Evolutionary conservation across 352 stramenopile species (phyloP), one percentile per base, ranked within the genome.

Genomic region (Phytophthora sp.): DNA sequence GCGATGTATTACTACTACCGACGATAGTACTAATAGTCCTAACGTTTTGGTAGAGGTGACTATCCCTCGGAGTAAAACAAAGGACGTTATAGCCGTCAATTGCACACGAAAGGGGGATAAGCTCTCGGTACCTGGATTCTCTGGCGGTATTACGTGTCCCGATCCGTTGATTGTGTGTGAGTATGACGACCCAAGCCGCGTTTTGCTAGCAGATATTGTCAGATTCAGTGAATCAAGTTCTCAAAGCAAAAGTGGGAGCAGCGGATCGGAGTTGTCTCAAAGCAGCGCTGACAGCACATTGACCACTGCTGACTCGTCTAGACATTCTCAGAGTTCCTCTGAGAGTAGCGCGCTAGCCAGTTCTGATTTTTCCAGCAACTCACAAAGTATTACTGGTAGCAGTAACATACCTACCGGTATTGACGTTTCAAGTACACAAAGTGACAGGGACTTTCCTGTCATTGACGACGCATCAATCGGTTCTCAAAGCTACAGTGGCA

Each of bases 161-260:
- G 86, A 94, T 33, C 84, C 86, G 20, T 52, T 70, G 9, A 69
- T 90, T 16, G 77, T 93, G 36, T 94, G 86, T 42, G 72, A 49
- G 7, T n/a, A 42, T 18, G 53, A 54, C 12, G 57, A 57, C 13
- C 41, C 64, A 2, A 63, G 45, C 30, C 41, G 41, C 27, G 11
- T 49, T 30, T 7, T 49, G 20, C 41, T 49, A 11, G 41, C 21
- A 15, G 11, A 49, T 9, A 30, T 7, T 47, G 7, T 29, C 41
- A 30, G 11, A 49, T 18, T 20, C 9, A 27, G 3, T 21, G 13
- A 49, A n/a, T n/a, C 3, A 2, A 9, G 15, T 49, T n/a, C 11
- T 20, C 21, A 49, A 12, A 29, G 21, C 41, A 12, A 18, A 9
- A 49, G 5, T 4, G 21, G 15, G 5, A 45, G 38, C 9, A 45